phyloP scores from a whole-genome alignment of 805 yeast species.

The Pichia occidentalis region DNA sequence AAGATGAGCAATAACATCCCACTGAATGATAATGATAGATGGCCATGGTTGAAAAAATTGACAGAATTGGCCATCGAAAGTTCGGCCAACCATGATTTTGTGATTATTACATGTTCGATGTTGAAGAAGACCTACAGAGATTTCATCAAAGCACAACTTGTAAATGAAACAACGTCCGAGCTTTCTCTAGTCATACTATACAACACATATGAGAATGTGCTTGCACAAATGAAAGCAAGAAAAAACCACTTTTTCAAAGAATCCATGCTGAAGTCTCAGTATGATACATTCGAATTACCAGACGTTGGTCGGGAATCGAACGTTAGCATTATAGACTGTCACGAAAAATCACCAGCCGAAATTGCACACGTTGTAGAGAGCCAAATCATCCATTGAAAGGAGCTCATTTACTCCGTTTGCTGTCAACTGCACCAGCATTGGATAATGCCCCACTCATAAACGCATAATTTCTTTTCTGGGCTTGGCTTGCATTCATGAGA shows the following conservation, averaged over 20 bases:
- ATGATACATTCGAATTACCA: slow-evolving; percentile 70
- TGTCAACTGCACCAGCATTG: slow-evolving; percentile 5
- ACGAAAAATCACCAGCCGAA: slow-evolving; percentile 14
- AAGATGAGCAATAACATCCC: slow-evolving; percentile 84
- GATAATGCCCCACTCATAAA: slow-evolving; percentile 10
- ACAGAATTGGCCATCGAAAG: slow-evolving; percentile 34
- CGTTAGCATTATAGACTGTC: slow-evolving; percentile 18
- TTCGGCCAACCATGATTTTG: slow-evolving; percentile 27
- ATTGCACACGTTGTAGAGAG: slow-evolving; percentile 15
- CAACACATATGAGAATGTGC: slow-evolving; percentile 55
- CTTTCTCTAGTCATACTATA: slow-evolving; percentile 62
- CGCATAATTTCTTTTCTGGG: slow-evolving; percentile 15
- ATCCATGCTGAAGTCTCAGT: slow-evolving; percentile 76
- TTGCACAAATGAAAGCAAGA: slow-evolving; percentile 56
- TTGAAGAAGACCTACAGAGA: slow-evolving; percentile 71
- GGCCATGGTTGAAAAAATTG: slow-evolving; percentile 75
- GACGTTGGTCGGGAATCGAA: slow-evolving; percentile 14
- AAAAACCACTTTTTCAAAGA: slow-evolving; percentile 82
- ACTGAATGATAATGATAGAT: slow-evolving; percentile 81
- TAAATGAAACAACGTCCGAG: slow-evolving; percentile 15
- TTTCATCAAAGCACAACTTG: slow-evolving; percentile 38
- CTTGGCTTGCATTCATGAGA: neutral
- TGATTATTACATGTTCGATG: slow-evolving; percentile 79
- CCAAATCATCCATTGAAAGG: too few relatives aligned
- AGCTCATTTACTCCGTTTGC: neutral